Base-by-base conservation (phyloP, 2,329 filamentous ascomycete species). In the Aspergillus sergii region DNA sequence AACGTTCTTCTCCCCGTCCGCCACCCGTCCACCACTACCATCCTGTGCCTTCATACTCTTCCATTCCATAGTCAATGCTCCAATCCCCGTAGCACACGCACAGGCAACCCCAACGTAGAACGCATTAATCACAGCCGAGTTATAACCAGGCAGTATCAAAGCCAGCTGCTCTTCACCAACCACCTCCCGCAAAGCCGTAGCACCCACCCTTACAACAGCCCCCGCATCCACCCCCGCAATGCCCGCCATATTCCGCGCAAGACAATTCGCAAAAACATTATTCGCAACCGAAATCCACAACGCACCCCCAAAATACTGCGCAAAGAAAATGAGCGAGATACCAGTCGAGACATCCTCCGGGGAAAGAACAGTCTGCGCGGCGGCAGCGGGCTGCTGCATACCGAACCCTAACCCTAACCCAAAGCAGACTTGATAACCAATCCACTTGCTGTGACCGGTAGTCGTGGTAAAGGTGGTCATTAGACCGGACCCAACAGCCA, bases 251-350 rank as follows among this genome's bases (percentile, higher is more conserved):
- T 39, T 21, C n/a, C 41, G 16, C 0, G 45, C 19, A 0, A 67
- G 57, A 7, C 58, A 43, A 14, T 57, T 64, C 2, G 63, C 58
- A 16, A 67, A 34, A 0, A 67, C 32, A 6, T 63, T 59, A 54
- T 73, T 61, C 1, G 65, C 48, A 4, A 60, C 57, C 3, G 56
- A 75, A 21, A 80, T 66, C 41, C 78, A 80, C 9, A 81, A 61
- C 0, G 78, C 66, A 9, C 76, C 78, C 2, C 76, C 77, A 0
- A 80, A 66, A 0, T 73, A 75, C 58, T 79, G 75, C 14, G 69
- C 59, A 41, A 80, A 79, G 57, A 77, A 71, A 19, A 78, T 66
- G 0, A 78, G 61, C 1, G 76, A 72, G 4, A 73, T 72, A 1
- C 75, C 78, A 12, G 71, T 71, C 1, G 78, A 72, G 3, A 80